Conservation (phyloP, 495 filamentous ascomycete species). For the Trichoderma erinaceum region DNA sequence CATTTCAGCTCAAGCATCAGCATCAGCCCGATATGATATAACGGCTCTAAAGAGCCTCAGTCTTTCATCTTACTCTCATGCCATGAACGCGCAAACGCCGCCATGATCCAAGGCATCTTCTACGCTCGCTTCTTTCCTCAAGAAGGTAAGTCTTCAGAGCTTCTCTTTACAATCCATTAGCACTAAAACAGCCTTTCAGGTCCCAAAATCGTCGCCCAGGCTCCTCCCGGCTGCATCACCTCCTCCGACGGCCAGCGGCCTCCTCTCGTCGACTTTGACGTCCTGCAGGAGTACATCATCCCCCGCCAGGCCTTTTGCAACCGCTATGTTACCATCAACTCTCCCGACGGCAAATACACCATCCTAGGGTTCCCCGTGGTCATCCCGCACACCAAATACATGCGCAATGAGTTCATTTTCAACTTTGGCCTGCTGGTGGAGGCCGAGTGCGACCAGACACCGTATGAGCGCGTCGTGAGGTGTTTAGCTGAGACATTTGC, state of each 20-base stretch:
- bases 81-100: constrained; percentile 5
- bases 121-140: constrained; percentile 87
- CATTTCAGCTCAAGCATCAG: background rate
- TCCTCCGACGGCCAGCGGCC: constrained; percentile 37
- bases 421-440: constrained; percentile 85
- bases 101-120: constrained; percentile 92
- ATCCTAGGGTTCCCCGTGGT: constrained; percentile 87
- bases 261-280: constrained; percentile 74
- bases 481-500: constrained; percentile 81
- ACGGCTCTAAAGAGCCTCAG: background rate
- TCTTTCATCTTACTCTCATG: background rate
- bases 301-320: constrained; percentile 88
- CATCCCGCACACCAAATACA: constrained; percentile 67
- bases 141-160: constrained; percentile 53
- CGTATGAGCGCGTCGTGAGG: constrained; percentile 75
- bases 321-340: constrained; percentile 72
- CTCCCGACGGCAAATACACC: constrained; percentile 63
- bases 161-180: background rate
- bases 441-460: constrained; percentile 52
- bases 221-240: constrained; percentile 68
- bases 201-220: constrained; percentile 70
- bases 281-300: constrained; percentile 83
- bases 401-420: constrained; percentile 95
- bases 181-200: constrained; percentile 45
- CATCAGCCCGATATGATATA: background rate